phyloP scores from a whole-genome alignment of 2,329 filamentous ascomycete species.

The Aspergillus hortae region DNA sequence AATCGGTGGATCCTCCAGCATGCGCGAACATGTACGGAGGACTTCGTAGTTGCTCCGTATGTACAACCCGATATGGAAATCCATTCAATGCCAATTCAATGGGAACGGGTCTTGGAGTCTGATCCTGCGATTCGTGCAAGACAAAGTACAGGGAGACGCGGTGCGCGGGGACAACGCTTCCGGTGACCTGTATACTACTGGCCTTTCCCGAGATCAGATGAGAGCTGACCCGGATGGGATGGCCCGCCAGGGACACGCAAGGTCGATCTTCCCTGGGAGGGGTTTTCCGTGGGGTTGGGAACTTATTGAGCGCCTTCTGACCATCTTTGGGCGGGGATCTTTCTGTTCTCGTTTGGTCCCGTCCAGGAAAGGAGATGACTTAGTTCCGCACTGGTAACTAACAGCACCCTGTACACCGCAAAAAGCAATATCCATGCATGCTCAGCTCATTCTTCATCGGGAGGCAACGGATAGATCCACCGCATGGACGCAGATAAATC shows the following conservation, averaged over 20 bases:
- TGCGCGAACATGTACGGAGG: not conserved
- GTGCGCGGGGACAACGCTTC: no score
- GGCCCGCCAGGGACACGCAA: not conserved
- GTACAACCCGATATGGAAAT: not conserved
- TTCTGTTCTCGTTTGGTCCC: not conserved
- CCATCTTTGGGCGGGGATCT: not conserved
- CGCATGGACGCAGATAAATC: not conserved
- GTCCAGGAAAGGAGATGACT: no score
- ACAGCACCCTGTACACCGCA: not conserved
- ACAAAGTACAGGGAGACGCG: no score
- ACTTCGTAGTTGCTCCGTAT: not conserved
- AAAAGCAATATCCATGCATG: not conserved
- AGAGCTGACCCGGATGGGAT: not conserved
- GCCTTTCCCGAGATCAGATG: not conserved
- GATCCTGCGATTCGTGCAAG: not conserved
- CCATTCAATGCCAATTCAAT: not conserved
- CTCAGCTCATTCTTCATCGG: not conserved
- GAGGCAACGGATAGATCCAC: not conserved
- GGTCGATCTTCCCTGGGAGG: not conserved
- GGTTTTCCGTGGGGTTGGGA: not conserved
- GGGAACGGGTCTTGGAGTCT: not conserved
- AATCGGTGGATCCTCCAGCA: not conserved
- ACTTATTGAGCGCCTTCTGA: not conserved
- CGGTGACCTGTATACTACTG: slow-evolving; percentile 7
- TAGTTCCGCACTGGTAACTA: not conserved